Base-by-base conservation (phyloP, 2,329 filamentous ascomycete species). In the Periglandula ipomoeae region DNA sequence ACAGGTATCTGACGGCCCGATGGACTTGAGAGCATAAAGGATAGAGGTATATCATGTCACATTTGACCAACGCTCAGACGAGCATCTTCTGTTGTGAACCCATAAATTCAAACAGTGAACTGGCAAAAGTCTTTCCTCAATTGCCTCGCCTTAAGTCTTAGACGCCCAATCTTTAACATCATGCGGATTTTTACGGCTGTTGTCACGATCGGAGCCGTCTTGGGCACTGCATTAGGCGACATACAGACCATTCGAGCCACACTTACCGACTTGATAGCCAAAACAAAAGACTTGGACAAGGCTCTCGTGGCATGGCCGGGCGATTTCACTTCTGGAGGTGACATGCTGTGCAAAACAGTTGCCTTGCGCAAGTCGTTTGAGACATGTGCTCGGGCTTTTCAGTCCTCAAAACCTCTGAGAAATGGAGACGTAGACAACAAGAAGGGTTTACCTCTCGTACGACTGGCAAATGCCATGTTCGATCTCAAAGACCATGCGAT, bases 221-320 rank as follows among this genome's bases (percentile, higher is more conserved):
- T 39, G 10, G 8, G 37, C 37, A 19, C 37, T 17, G 19, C 37
- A 10, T 17, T 39, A 4, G 37, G n/a, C 3, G 37, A 39, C 35
- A 20, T 38, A 13, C 1, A 1, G 1, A 39, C 35, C n/a, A 39
- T 39, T 1, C 9, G 0, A 13, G 11, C 1, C 1, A 17, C 35
- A 10, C 10, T 39, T 2, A 1, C 0, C 3, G 0, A 39, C 11
- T 6, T 39, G 3, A 39, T 0, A 17, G 5, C 3, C 0, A 39
- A 0, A 17, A 1, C 17, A 22, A 39, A 39, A 0, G 8, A 39
- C 0, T 10, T 39, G 19, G 2, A 0, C 35, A 0, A 13, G 3
- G 35, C 35, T 9, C 5, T 39, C 35, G 17, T 3, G 13, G 19
- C 1, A 10, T 38, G 35, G 35, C 10, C 35, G n/a, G 35, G 35